Base-by-base conservation (phyloP, 1,284 basidiomycete genomes). In the Cutaneotrichosporon cutaneum region DNA sequence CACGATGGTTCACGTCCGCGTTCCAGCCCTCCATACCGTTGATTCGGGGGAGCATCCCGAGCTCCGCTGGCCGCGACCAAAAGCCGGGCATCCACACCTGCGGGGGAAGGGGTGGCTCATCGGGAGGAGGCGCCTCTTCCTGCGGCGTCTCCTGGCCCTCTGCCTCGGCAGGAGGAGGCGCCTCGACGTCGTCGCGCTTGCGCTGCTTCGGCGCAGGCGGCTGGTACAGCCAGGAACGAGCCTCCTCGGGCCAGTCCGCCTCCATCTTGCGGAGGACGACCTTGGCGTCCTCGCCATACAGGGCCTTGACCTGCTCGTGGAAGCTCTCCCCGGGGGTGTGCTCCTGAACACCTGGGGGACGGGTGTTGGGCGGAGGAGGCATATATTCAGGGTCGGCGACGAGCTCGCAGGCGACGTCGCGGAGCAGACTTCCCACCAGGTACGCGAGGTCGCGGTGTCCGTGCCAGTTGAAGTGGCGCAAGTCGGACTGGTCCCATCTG, bases 401-500 rank as follows among this genome's bases (percentile, higher is more conserved):
- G 67, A 76, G 72, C 4, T 63, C 62, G 58, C 78, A 80, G 1
- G 74, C 64, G 13, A 67, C 68, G 56, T 80, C 77, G 32, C 70
- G 68, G 10, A 78, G 42, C 21, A 80, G 64, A 32, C 73, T 72
- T 3, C 70, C 70, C 13, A 75, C 64, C 18, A 80, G 65, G 57
- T 70, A 70, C 0, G 69, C 71, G 14, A 77, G 63, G 58, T 80
- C 78, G 9, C 70, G 68, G 63, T 80, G 78, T 1, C 78, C 77
- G 2, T 70, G 68, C 1, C 69, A 52, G 58, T 77, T 77, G 63
- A 80, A 62, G 56, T 80, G 78, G 0, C 78, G 69, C 26, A 66
- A 70, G 63, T 80, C 78, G 4, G 76, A 70, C 50, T 73, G 67
- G 16, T 72, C 71, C 77, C 77, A 80, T 50, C 77, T 78, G 55